phyloP scores from a whole-genome alignment of 371 early-diverging fungal genomes.

The Furculomyces boomerangus region DNA sequence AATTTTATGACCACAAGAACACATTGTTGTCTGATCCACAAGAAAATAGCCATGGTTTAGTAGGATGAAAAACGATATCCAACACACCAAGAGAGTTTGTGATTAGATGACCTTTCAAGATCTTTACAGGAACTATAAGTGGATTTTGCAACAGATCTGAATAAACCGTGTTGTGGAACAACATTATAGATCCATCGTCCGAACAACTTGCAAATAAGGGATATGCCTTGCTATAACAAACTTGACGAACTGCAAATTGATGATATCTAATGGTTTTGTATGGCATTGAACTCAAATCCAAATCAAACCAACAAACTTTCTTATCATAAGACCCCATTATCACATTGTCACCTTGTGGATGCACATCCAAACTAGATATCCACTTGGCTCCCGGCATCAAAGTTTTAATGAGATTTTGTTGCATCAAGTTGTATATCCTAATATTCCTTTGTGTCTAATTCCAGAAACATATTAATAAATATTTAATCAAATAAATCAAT shows the following conservation, averaged over 20 bases:
- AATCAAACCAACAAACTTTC: conserved; percentile 88
- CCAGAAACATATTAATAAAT: conserved; percentile 16
- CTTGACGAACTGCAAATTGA: conserved; percentile 70
- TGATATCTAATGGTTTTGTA: conserved; percentile 86
- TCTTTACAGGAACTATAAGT: conserved; percentile 93
- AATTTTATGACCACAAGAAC: conserved; percentile 61
- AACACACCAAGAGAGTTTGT: conserved; percentile 64
- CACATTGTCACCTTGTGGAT: conserved; percentile 84
- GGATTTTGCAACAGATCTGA: conserved; percentile 86
- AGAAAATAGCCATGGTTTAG: conserved; percentile 89
- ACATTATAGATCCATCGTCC: conserved; percentile 83
- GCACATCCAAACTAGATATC: conserved; percentile 88
- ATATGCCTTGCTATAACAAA: conserved; percentile 66
- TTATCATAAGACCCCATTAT: conserved; percentile 90
- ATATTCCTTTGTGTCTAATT: conserved; percentile 66
- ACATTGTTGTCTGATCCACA: conserved; percentile 58
- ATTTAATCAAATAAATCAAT: conserved; percentile 22
- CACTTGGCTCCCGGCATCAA: conserved; percentile 71
- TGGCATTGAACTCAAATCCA: conserved; percentile 77
- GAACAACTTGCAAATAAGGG: conserved; percentile 87
- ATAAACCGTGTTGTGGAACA: conserved; percentile 96
- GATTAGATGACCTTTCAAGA: conserved; percentile 58
- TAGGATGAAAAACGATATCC: conserved; percentile 80
- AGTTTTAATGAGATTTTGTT: conserved; percentile 64
- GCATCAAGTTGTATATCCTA: conserved; percentile 78